Conservation (phyloP, 352 stramenopile species). For the Plasmopara viticola region DNA sequence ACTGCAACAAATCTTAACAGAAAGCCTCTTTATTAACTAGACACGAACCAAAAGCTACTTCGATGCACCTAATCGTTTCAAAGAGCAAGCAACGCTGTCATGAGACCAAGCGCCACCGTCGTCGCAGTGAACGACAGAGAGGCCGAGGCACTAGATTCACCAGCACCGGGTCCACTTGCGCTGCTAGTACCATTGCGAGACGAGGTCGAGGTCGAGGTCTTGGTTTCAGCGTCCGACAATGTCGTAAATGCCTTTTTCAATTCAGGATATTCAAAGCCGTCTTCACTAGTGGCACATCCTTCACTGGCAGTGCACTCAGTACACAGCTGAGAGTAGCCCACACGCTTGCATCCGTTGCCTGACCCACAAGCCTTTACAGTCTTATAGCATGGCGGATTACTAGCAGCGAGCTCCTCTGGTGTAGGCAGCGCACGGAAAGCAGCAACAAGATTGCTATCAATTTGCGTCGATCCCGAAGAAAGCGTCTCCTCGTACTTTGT, state of each 20-base stretch:
- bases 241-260: constrained; percentile 48
- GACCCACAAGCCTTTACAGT: constrained; percentile 43
- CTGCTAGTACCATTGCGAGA: neutral
- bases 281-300: constrained; percentile 32
- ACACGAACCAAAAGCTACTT: constrained; percentile 7
- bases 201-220: constrained; percentile 6
- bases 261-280: constrained; percentile 51
- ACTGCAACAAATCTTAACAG: neutral
- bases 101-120: constrained; percentile 15
- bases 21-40: constrained; percentile 21
- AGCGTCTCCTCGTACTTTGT: constrained; percentile 45
- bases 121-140: constrained; percentile 11
- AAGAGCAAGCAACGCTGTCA: constrained; percentile 19
- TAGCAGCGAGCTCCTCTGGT: constrained; percentile 30
- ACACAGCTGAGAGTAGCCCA: constrained; percentile 70
- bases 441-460: constrained; percentile 25
- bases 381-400: constrained; percentile 71
- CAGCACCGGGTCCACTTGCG: constrained; percentile 5
- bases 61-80: constrained; percentile 14
- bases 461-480: constrained; percentile 34
- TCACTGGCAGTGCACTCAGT: constrained; percentile 36
- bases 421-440: constrained; percentile 47
- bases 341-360: constrained; percentile 56
- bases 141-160: constrained; percentile 4
- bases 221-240: constrained; percentile 39